phyloP scores from a whole-genome alignment of 2,329 filamentous ascomycete genomes.

The Penicillium expansum region DNA sequence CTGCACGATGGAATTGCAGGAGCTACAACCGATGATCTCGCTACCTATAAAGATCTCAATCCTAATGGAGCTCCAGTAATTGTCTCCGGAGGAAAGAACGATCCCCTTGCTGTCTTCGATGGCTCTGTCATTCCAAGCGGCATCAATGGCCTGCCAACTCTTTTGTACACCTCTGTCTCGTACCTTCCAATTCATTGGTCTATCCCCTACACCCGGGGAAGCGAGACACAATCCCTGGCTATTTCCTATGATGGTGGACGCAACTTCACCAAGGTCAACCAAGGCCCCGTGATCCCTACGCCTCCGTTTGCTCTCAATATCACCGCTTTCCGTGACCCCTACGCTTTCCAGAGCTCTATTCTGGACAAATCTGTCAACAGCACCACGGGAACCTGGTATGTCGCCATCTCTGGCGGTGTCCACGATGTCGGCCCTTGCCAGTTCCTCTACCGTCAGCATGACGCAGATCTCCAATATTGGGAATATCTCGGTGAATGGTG shows the following conservation, averaged over 20 bases:
- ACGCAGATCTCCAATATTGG: slow-evolving; percentile 18
- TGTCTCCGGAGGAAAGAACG: slow-evolving; percentile 17
- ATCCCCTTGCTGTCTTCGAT: slow-evolving; percentile 20
- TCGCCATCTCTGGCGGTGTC: slow-evolving; percentile 19
- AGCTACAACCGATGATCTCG: slow-evolving; percentile 17
- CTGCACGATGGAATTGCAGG: slow-evolving; percentile 19
- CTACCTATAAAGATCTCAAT: slow-evolving; percentile 17
- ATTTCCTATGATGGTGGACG: slow-evolving; percentile 47
- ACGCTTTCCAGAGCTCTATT: slow-evolving; percentile 15
- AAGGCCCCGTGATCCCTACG: slow-evolving; percentile 46
- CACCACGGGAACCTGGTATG: slow-evolving; percentile 17
- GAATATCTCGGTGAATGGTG: slow-evolving; percentile 23
- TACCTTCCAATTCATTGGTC: slow-evolving; percentile 48
- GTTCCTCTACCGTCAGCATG: slow-evolving; percentile 20
- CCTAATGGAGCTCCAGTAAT: slow-evolving; percentile 11
- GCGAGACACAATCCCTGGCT: slow-evolving; percentile 48
- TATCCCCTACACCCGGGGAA: slow-evolving; percentile 44
- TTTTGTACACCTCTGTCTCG: slow-evolving; percentile 50
- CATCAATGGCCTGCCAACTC: slow-evolving; percentile 45
- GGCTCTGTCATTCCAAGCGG: slow-evolving; percentile 19
- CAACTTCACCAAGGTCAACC: slow-evolving; percentile 48
- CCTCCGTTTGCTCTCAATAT: slow-evolving; percentile 18
- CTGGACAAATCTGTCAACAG: slow-evolving; percentile 12
- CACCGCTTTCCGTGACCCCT: slow-evolving; percentile 23
- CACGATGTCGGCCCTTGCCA: slow-evolving; percentile 14